Conservation (phyloP, 2,329 filamentous ascomycete genomes). For the Rhynchosporium secalis region DNA sequence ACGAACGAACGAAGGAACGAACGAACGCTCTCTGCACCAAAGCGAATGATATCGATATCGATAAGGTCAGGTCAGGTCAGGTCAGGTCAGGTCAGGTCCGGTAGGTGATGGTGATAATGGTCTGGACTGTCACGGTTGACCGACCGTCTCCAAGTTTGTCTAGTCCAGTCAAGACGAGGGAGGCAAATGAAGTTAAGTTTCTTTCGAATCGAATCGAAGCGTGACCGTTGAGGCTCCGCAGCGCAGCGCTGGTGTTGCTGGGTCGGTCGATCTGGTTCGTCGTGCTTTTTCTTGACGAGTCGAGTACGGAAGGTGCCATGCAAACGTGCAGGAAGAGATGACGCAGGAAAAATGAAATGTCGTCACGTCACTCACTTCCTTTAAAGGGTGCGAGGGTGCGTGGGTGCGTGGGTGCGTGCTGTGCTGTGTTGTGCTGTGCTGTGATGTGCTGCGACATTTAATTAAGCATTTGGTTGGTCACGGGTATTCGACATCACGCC, state of each 20-base stretch:
- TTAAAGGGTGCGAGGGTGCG: too few relatives aligned
- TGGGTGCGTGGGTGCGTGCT: too few relatives aligned
- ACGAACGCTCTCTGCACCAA: too few relatives aligned
- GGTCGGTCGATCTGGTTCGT: background rate
- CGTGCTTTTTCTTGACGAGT: background rate
- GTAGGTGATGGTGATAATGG: too few relatives aligned
- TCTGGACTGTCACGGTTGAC: too few relatives aligned
- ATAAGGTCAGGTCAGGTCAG: background rate
- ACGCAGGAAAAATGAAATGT: constrained; percentile 9
- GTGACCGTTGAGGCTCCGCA: constrained; percentile 5
- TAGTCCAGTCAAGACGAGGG: too few relatives aligned
- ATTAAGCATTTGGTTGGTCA: background rate
- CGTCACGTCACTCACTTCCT: background rate
- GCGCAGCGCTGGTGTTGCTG: too few relatives aligned
- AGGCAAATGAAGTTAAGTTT: too few relatives aligned
- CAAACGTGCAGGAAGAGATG: constrained; percentile 1
- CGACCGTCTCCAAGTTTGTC: too few relatives aligned
- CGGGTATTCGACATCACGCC: background rate
- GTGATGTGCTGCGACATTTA: too few relatives aligned
- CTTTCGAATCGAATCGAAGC: background rate
- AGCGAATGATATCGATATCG: too few relatives aligned
- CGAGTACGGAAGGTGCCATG: background rate
- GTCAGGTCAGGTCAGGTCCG: background rate
- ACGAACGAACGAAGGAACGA: too few relatives aligned
- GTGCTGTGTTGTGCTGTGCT: background rate